Evolutionary conservation across 1,284 basidiomycete species (phyloP).

Genomic region (Microbotryomycetes sp.): DNA sequence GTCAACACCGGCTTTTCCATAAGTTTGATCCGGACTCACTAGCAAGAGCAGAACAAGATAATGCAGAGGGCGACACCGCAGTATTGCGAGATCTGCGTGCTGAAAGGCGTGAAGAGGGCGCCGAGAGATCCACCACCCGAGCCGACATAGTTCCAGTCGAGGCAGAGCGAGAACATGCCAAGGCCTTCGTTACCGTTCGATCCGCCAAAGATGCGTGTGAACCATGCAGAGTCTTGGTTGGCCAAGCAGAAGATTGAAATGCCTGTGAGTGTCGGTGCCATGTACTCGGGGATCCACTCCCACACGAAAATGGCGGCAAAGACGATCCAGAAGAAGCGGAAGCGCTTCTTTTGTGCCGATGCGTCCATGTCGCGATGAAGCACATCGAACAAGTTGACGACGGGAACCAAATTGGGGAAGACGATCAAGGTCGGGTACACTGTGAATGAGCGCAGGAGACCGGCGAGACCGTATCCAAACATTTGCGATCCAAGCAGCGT

Average conservation of each 20-base stretch:
- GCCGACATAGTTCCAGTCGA: conserved; percentile 45
- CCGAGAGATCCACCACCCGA: conserved; percentile 31
- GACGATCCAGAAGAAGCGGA: conserved; percentile 35
- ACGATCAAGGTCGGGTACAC: conserved; percentile 32
- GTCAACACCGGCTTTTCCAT: not conserved
- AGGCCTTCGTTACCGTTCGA: conserved; percentile 57
- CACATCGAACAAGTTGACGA: conserved; percentile 53
- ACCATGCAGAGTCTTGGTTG: conserved; percentile 49
- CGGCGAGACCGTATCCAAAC: conserved; percentile 27
- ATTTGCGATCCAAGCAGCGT: conserved; percentile 22
- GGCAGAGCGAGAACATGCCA: conserved; percentile 47
- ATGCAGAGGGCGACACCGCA: conserved; percentile 39
- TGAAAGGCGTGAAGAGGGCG: conserved; percentile 25
- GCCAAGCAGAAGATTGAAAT: conserved; percentile 53
- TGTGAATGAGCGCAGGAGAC: conserved; percentile 24
- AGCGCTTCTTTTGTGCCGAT: conserved; percentile 32
- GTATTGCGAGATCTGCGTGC: conserved; percentile 28
- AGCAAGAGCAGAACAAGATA: conserved; percentile 53
- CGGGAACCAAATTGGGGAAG: conserved; percentile 39
- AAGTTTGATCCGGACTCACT: conserved; percentile 38
- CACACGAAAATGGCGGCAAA: conserved; percentile 34
- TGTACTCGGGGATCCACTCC: conserved; percentile 48
- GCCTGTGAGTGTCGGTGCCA: conserved; percentile 39
- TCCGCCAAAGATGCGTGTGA: conserved; percentile 60
- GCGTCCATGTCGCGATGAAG: conserved; percentile 48